phyloP scores from a whole-genome alignment of 139 green algal genomes.

The Desmodesmus armatus region DNA sequence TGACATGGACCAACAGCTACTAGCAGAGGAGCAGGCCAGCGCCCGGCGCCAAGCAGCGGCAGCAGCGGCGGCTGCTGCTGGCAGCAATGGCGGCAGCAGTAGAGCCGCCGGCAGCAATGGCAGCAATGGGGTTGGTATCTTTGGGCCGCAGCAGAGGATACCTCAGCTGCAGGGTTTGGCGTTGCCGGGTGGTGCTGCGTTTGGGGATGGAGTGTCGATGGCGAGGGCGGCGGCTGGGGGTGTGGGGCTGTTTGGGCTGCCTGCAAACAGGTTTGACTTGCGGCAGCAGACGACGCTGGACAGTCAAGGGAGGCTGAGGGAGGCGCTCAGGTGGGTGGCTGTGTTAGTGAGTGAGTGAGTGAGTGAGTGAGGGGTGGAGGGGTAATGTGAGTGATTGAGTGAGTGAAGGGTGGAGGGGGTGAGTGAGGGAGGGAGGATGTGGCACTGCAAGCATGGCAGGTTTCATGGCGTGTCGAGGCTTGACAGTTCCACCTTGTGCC shows the following conservation, averaged over 20 bases:
- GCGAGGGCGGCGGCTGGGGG: neutral
- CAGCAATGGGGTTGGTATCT: constrained; percentile 21
- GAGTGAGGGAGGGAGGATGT: too few relatives aligned
- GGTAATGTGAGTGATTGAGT: too few relatives aligned
- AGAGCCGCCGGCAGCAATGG: constrained; percentile 21
- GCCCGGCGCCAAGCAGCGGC: constrained; percentile 7
- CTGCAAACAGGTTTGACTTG: constrained; percentile 48
- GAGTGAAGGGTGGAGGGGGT: too few relatives aligned
- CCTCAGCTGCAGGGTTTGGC: constrained; percentile 14
- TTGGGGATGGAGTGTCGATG: constrained; percentile 33
- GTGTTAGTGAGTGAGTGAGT: too few relatives aligned
- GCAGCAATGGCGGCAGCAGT: neutral
- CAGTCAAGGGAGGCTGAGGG: constrained; percentile 52
- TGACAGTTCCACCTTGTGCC: too few relatives aligned
- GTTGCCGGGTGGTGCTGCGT: constrained; percentile 11
- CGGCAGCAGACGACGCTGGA: constrained; percentile 38
- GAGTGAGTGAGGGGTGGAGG: too few relatives aligned
- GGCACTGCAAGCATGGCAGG: too few relatives aligned
- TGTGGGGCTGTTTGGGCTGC: constrained; percentile 48
- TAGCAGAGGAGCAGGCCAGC: constrained; percentile 42
- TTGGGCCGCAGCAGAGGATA: neutral
- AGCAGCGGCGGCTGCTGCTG: too few relatives aligned
- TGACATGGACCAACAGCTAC: constrained; percentile 56
- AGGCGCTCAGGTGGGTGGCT: constrained; percentile 69
- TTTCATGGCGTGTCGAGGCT: too few relatives aligned